Evolutionary conservation across 2,329 filamentous ascomycete genomes (phyloP), one percentile per base, ranked within the genome.

Genomic region (Aureobasidium melanogenum): DNA sequence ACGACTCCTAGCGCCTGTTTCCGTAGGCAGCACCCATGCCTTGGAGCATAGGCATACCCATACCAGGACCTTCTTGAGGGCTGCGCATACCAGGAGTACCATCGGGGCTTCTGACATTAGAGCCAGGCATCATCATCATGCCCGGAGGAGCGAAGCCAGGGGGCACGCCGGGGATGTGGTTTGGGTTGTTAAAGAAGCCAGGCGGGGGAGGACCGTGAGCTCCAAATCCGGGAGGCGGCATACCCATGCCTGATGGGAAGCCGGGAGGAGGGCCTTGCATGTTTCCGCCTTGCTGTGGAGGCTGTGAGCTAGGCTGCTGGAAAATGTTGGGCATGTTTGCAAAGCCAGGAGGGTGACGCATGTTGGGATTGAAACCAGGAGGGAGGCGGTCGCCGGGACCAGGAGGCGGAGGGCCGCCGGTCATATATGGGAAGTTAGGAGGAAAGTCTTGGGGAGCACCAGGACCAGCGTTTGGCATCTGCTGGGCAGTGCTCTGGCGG

Each of bases 341-440:
- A 54, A 70, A 70, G 28, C 69, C 70, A 2, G 70, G 70, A 22
- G 69, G 70, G 47, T 71, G 69, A 10, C 69, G 69, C 64, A 71
- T 67, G 54, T 66, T 66, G 5, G 66, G 63, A 38, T 68, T 67
- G 66, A 72, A 72, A 26, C 70, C 70, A 19, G 70, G 48, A 57
- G 64, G 51, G 19, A 46, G 38, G 34, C 55, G 46, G 19, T 60
- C 41, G 15, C 48, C 39, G 32, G 50, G 44, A 48, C 58, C 47
- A 60, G 57, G 44, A 43, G 61, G 57, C 28, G 61, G 61, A 38
- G 52, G 52, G 26, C 50, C 50, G 15, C 43, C 36, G 22, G 30
- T 2, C 46, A 60, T 52, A 9, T 41, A 52, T 14, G 44, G 58
- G 28, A 59, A 52, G 32, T 55, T 56, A 7, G 61, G 63, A 22